phyloP scores from a whole-genome alignment of 23 red algal species.

The Gracilaria vermiculophylla region DNA sequence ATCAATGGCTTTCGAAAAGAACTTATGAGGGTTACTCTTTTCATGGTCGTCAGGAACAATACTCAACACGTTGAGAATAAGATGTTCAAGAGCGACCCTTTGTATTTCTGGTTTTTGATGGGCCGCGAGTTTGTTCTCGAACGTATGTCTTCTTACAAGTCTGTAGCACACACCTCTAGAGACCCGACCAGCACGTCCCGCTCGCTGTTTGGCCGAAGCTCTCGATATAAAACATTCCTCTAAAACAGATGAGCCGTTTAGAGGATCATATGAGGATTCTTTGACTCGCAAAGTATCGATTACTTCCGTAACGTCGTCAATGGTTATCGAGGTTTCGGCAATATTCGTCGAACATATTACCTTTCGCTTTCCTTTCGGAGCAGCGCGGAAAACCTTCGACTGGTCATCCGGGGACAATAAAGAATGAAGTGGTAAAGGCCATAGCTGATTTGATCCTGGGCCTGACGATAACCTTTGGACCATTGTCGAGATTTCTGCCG shows the following conservation, averaged over 20 bases:
- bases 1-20: slow-evolving; percentile 72
- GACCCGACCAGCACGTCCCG: slow-evolving; percentile 92
- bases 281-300: slow-evolving; percentile 90
- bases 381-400: slow-evolving; percentile 48
- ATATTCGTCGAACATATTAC: slow-evolving; percentile 96
- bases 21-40: slow-evolving; percentile 30
- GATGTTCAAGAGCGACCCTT: slow-evolving; percentile 73
- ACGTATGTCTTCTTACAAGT: slow-evolving; percentile 66
- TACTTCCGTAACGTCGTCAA: slow-evolving; percentile 90
- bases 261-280: slow-evolving; percentile 55
- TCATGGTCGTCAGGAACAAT: slow-evolving; percentile 32
- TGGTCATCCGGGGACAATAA: slow-evolving; percentile 75
- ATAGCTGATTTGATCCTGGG: slow-evolving; percentile 11
- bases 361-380: slow-evolving; percentile 80
- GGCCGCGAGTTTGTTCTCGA: slow-evolving; percentile 52
- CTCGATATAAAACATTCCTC: slow-evolving; percentile 80
- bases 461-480: slow-evolving; percentile 41
- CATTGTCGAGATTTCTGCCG: slow-evolving; percentile 77
- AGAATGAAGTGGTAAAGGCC: slow-evolving; percentile 81
- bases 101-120: slow-evolving; percentile 73
- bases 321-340: slow-evolving; percentile 92
- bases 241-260: slow-evolving; percentile 66
- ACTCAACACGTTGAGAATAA: slow-evolving; percentile 59
- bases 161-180: slow-evolving; percentile 76
- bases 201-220: slow-evolving; percentile 86